These are phyloP conservation scores for Meripilus lineatus DNA, from an alignment of 1,284 basidiomycete genomes.

Conservation along the genomic window DNA sequence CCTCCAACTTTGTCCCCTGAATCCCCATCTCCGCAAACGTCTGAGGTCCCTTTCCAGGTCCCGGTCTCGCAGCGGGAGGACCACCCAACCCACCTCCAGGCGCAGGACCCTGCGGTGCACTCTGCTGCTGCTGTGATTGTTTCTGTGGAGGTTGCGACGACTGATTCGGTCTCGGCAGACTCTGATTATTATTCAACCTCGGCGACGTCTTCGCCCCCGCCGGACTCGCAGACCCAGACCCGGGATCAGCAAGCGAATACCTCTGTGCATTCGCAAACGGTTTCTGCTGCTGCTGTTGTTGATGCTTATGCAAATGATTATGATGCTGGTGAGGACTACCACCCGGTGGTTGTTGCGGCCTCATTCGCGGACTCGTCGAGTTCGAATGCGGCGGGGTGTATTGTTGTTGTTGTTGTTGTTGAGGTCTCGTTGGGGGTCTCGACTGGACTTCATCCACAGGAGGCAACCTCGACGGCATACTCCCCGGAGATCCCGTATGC, in stretches of 20 bases:
- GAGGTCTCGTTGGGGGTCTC: slow-evolving; percentile 1
- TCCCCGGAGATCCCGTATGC: slow-evolving; percentile 11
- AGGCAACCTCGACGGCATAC: not conserved
- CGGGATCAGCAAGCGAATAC: slow-evolving; percentile 26
- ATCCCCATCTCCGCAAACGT: slow-evolving; percentile 96
- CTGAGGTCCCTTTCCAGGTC: slow-evolving; percentile 44
- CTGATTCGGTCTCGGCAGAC: slow-evolving; percentile 7
- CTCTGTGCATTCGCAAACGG: slow-evolving; percentile 23
- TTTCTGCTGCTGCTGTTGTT: slow-evolving; percentile 8
- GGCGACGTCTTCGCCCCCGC: slow-evolving; percentile 13
- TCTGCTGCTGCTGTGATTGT: not conserved
- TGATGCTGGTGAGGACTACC: not conserved
- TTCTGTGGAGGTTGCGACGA: slow-evolving; percentile 7
- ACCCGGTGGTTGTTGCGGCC: slow-evolving; percentile 4
- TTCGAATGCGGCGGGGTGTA: slow-evolving; percentile 1
- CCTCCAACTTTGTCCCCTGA: slow-evolving; percentile 64
- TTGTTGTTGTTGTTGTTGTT: slow-evolving; percentile 3
- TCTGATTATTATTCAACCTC: slow-evolving; percentile 9
- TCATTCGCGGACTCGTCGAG: slow-evolving; percentile 1
- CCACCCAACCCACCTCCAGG: not conserved
- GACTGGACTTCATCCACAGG: slow-evolving; percentile 8
- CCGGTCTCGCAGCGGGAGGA: slow-evolving; percentile 8
- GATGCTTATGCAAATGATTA: not conserved
- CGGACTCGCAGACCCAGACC: slow-evolving; percentile 13
- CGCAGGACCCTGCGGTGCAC: not conserved